Evolutionary conservation across 2,329 filamentous ascomycete genomes (phyloP).

Genomic region (Macrophomina phaseolina): DNA sequence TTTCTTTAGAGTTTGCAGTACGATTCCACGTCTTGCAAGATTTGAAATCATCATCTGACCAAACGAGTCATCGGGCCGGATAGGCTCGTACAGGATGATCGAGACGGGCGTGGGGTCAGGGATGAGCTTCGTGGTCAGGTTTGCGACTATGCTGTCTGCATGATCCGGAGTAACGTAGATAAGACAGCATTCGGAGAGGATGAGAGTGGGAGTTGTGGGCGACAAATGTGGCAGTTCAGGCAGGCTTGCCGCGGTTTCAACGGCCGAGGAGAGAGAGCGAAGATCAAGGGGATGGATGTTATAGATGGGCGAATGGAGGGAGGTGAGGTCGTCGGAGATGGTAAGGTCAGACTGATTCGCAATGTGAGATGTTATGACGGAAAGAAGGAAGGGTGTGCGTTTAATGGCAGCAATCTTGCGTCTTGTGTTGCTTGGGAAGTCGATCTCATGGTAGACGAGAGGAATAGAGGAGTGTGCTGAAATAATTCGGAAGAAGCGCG

Average conservation of each 20-base stretch:
- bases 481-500: slow-evolving; percentile 79
- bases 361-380: slow-evolving; percentile 38
- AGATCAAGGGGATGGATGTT: slow-evolving; percentile 69
- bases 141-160: slow-evolving; percentile 66
- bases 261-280: slow-evolving; percentile 56
- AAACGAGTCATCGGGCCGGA: slow-evolving; percentile 82
- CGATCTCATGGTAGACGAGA: slow-evolving; percentile 87
- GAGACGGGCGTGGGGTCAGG: slow-evolving; percentile 57
- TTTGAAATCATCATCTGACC: slow-evolving; percentile 93
- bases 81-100: slow-evolving; percentile 86
- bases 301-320: slow-evolving; percentile 58
- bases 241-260: slow-evolving; percentile 32
- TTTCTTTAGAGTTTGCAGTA: slow-evolving; percentile 78
- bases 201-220: slow-evolving; percentile 72
- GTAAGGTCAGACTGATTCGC: slow-evolving; percentile 40
- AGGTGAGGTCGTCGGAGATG: slow-evolving; percentile 47
- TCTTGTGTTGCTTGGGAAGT: slow-evolving; percentile 77
- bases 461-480: slow-evolving; percentile 49
- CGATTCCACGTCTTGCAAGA: slow-evolving; percentile 78
- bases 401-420: slow-evolving; percentile 63
- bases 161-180: slow-evolving; percentile 77
- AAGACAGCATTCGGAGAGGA: slow-evolving; percentile 94
- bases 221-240: slow-evolving; percentile 53
- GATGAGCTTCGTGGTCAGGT: slow-evolving; percentile 43
- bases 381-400: slow-evolving; percentile 32